phyloP scores from a whole-genome alignment of 164 flowering plant species.

The Pachysandra terminalis region DNA sequence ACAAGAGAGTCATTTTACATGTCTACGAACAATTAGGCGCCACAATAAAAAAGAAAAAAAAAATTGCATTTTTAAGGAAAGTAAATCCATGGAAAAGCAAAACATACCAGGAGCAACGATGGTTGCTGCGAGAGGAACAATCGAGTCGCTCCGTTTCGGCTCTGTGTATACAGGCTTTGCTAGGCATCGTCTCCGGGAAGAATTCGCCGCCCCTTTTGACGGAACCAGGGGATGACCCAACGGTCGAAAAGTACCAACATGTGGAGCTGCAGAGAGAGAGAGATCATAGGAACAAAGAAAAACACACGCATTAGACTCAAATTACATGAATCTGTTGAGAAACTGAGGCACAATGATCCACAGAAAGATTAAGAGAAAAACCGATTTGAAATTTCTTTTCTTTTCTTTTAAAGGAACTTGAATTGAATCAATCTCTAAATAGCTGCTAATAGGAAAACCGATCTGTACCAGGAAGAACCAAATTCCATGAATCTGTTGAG shows the following conservation, averaged over 20 bases:
- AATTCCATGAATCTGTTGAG: background rate
- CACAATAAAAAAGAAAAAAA: background rate
- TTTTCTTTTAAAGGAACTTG: background rate
- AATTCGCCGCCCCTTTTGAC: constrained; percentile 16
- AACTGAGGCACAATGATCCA: background rate
- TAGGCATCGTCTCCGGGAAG: constrained; percentile 32
- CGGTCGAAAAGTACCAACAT: constrained; percentile 32
- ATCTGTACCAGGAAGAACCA: too few species aligned
- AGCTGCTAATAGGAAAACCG: too few species aligned
- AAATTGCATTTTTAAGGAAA: too few species aligned
- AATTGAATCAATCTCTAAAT: too few species aligned
- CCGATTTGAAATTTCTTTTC: background rate
- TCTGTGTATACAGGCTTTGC: constrained; percentile 52
- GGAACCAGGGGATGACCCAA: constrained; percentile 27
- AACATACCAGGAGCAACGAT: constrained; percentile 49
- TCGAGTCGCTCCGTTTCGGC: constrained; percentile 47
- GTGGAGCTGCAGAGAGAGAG: constrained; percentile 32
- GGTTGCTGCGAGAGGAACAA: constrained; percentile 56
- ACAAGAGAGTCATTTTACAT: background rate
- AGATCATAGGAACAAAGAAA: background rate
- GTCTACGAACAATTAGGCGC: background rate
- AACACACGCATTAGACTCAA: background rate
- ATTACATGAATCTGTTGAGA: background rate
- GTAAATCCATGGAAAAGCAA: background rate
- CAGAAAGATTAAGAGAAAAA: background rate